Conservation (phyloP, 805 yeast species). For the Maudiozyma bulderi region DNA sequence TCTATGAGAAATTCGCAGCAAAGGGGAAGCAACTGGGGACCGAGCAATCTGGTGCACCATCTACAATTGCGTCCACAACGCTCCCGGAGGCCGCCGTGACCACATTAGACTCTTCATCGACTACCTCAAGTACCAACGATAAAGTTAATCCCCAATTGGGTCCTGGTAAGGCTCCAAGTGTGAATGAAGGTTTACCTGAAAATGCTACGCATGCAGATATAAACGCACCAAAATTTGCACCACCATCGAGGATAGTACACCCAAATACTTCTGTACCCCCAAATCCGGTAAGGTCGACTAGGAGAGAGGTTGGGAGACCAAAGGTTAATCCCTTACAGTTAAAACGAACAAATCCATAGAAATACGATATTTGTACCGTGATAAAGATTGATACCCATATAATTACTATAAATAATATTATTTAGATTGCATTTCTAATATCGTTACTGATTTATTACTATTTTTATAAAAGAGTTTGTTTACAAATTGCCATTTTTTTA, state of each 20-base stretch:
- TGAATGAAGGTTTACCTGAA: background rate
- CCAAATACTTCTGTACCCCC: slow-evolving; percentile 13
- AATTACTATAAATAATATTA: background rate
- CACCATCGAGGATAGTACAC: slow-evolving; percentile 19
- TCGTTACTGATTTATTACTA: too few relatives aligned
- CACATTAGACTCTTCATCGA: background rate
- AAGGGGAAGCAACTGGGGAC: slow-evolving; percentile 21
- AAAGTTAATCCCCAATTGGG: background rate
- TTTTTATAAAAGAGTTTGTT: too few relatives aligned
- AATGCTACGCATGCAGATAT: background rate
- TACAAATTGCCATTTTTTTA: too few relatives aligned
- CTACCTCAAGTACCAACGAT: background rate
- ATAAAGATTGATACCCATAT: background rate
- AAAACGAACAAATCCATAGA: slow-evolving; percentile 7
- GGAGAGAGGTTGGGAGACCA: slow-evolving; percentile 28
- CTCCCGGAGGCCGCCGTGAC: background rate
- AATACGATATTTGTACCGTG: background rate
- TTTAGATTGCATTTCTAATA: background rate
- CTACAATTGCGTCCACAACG: background rate
- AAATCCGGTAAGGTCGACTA: slow-evolving; percentile 4
- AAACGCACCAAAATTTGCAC: slow-evolving; percentile 16
- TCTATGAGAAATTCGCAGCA: slow-evolving; percentile 26
- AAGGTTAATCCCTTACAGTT: slow-evolving; percentile 17
- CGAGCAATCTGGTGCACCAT: background rate
- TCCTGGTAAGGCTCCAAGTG: background rate